Base-by-base conservation (phyloP, 345 rosid species). In the Pistacia atlantica region DNA sequence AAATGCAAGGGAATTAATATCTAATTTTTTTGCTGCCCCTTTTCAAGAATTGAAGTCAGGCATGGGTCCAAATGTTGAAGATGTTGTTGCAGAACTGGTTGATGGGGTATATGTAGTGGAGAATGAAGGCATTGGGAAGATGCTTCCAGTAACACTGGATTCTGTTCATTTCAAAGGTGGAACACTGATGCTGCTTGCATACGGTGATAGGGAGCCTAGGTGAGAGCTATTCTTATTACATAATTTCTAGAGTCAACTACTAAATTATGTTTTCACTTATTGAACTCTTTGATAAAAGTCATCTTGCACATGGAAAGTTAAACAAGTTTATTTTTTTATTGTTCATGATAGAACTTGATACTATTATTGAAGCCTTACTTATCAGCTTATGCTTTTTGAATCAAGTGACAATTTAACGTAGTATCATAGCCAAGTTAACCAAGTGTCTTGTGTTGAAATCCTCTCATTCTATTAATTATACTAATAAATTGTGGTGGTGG, bases 141-240 rank as follows among this genome's bases (percentile, higher is more conserved):
- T 81, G 87, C 88, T 93, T 81, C 99, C 97, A 11, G 84, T 95
- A 81, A 89, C 86, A 72, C 86, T 95, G 74, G 99, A 95, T 87
- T 90, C 98, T 65, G 94, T 95, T 75, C 93, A 89, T 78, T 95
- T 95, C 84, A 95, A 89, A 80, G 86, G 88, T 51, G 99, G 98
- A 82, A 90, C 90, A 28, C 84, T 93, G 63, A 87, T 88, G 89
- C 89, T 95, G 78, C 87, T 95, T 78, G 95, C 91, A 46, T 93
- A 89, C 64, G 99, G 99, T 69, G 99, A 95, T 83, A 85, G 79
- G 61, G 99, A 93, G 84, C 94, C 98, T 63, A 89, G 98, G 99
- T 93, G 68, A 86, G 86, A 75, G 60, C 42, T 70, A 51, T 65
- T 49, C 59, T 33, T 25, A 14, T 25, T 75, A 48, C 60, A 60